Evolutionary conservation across 2,329 filamentous ascomycete genomes (phyloP).

Genomic region (Alternaria longipes): DNA sequence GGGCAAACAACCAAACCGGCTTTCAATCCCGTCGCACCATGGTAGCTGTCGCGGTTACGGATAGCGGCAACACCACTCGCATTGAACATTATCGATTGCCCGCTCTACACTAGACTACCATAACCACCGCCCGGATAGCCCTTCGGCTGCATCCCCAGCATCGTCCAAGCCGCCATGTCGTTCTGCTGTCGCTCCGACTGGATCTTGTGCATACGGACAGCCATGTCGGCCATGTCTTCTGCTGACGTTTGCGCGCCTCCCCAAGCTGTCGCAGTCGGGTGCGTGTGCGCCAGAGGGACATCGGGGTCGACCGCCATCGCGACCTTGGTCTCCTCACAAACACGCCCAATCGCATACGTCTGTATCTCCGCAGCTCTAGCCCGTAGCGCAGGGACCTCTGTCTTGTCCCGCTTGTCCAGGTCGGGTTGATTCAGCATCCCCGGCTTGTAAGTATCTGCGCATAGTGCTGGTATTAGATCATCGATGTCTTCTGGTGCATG

Average conservation of each 20-base stretch:
- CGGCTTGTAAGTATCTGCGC: conserved; percentile 45
- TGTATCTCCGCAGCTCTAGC: conserved; percentile 37
- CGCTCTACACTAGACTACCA: conserved; percentile 16
- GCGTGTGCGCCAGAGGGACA: conserved; percentile 10
- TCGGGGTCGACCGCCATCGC: conserved; percentile 33
- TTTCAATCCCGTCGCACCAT: conserved; percentile 5
- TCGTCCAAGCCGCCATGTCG: conserved; percentile 25
- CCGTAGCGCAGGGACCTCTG: conserved; percentile 33
- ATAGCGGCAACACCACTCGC: background rate
- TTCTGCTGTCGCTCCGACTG: conserved; percentile 31
- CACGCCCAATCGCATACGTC: conserved; percentile 35
- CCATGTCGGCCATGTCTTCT: conserved; percentile 25
- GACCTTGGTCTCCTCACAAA: conserved; percentile 41
- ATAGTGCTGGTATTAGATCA: conserved; percentile 38
- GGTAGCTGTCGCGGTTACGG: background rate
- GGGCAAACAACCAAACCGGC: background rate
- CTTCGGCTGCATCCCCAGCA: conserved; percentile 16
- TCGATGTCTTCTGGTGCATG: conserved; percentile 39
- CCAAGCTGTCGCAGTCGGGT: conserved; percentile 1
- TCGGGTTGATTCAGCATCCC: conserved; percentile 45
- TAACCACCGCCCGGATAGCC: conserved; percentile 22
- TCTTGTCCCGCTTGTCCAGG: conserved; percentile 40
- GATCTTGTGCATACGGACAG: conserved; percentile 28
- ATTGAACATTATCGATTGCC: background rate
- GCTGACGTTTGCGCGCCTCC: background rate